Evolutionary conservation across 2,329 filamentous ascomycete genomes (phyloP), one percentile per base, ranked within the genome.

Genomic region (Ambrosiella cleistominuta): DNA sequence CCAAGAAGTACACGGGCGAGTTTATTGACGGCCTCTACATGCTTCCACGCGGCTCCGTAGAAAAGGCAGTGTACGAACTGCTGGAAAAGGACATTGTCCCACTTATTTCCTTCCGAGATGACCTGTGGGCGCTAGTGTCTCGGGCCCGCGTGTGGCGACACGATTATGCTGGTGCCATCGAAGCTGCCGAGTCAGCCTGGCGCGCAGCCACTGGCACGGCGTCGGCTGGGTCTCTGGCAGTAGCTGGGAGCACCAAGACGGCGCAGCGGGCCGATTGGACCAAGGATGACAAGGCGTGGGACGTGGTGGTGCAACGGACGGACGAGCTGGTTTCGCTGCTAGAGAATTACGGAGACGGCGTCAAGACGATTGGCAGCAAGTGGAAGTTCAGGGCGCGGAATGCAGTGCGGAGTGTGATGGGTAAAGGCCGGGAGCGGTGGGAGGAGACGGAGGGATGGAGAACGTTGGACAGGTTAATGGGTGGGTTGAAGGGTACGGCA

Each of bases 371-470:
- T 1, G 88, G 87, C 1, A 78, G 77, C 60, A 83, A 83, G 65
- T 98, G 93, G 93, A 86, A 80, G 68, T 86, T 86, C 62, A 97
- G 95, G 77, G 87, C 88, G 0, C 77, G 88, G 64, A 94, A 81
- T 68, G 90, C 90, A 9, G 76, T 95, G 1, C 76, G 89, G 57
- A 88, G 86, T 56, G 83, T 97, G 6, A 77, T 94, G 75, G 85
- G 88, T 0, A 85, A 86, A 66, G 90, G 80, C 0, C 90, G 81
- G 71, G 85, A 88, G 65, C 77, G 70, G 11, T 96, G 90, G 88
- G 89, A 95, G 70, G 88, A 79, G 9, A 86, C 75, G 37, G 72
- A 76, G 45, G 85, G 79, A 36, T 93, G 82, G 83, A 74, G 73
- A 52, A 75, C 70, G 61, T 68, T 93, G 66, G 71, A 78, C 66